Percentiles rank a stretch among this genome's conserved stretches.
phyloP scores from a whole-genome alignment of 2,329 filamentous ascomycete genomes.

The Xenoacremonium recifei region DNA sequence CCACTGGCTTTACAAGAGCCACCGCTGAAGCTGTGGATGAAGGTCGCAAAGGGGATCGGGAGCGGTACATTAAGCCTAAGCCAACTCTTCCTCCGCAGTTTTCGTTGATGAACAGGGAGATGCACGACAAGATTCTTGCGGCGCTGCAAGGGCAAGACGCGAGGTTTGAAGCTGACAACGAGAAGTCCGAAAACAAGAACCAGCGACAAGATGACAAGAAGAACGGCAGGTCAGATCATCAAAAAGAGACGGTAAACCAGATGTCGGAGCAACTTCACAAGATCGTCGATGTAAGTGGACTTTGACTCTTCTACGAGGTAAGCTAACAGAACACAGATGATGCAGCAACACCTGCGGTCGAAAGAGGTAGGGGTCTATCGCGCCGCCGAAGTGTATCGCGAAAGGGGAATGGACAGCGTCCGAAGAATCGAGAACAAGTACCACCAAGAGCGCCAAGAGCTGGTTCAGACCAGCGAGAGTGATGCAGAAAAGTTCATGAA shows the following conservation, averaged over 20 bases:
- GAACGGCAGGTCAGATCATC: background rate
- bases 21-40: no score
- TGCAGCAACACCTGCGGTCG: slow-evolving; percentile 20
- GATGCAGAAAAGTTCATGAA: slow-evolving; percentile 18
- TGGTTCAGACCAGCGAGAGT: slow-evolving; percentile 14
- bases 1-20: no score
- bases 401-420: slow-evolving; percentile 18
- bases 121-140: slow-evolving; percentile 18
- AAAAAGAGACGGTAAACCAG: slow-evolving; percentile 4
- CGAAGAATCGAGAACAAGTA: slow-evolving; percentile 20
- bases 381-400: slow-evolving; percentile 20
- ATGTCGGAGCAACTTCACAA: slow-evolving; percentile 18
- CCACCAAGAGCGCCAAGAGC: slow-evolving; percentile 13
- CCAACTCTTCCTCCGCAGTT: slow-evolving; percentile 1
- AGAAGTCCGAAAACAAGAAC: background rate
- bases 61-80: no score
- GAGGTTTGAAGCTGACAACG: background rate
- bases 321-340: slow-evolving; percentile 19
- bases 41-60: no score
- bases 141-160: slow-evolving; percentile 10
- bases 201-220: slow-evolving; percentile 1
- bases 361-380: slow-evolving; percentile 20
- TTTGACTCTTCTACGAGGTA: no score
- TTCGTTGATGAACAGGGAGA: slow-evolving; percentile 4
- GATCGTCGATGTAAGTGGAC: slow-evolving; percentile 26